Percentiles rank a stretch among this genome's conserved stretches.
These are phyloP conservation scores for Oenanthe javanica DNA, from an alignment of 140 eudicot genomes.

Conservation along the genomic window DNA sequence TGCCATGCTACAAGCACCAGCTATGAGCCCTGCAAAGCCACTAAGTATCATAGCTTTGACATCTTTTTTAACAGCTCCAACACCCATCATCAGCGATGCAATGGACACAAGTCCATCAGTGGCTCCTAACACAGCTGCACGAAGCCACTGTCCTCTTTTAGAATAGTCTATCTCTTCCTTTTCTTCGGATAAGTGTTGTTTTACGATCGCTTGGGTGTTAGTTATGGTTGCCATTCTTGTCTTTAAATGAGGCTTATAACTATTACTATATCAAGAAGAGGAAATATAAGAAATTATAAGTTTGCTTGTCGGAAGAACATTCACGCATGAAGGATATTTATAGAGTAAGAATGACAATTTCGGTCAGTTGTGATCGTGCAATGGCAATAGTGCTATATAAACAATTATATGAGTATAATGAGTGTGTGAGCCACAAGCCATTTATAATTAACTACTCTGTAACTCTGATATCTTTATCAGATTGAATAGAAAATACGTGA, in stretches of 20 bases:
- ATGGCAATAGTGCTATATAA: constrained; percentile 15
- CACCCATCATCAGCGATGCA: constrained; percentile 48
- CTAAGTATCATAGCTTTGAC: constrained; percentile 47
- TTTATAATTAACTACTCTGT: neutral
- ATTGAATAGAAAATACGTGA: neutral
- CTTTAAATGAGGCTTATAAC: neutral
- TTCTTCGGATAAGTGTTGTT: constrained; percentile 16
- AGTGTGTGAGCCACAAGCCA: constrained; percentile 22
- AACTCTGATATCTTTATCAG: neutral
- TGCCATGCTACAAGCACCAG: constrained; percentile 69
- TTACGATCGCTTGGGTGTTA: constrained; percentile 11
- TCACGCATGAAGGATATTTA: constrained; percentile 18
- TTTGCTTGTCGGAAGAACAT: constrained; percentile 16
- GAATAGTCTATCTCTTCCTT: constrained; percentile 37
- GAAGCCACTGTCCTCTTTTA: constrained; percentile 51
- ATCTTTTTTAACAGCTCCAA: constrained; percentile 45
- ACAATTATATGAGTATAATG: constrained; percentile 18
- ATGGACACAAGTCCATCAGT: constrained; percentile 45
- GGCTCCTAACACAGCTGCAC: constrained; percentile 51
- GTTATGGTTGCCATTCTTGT: constrained; percentile 27
- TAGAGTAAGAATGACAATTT: constrained; percentile 10
- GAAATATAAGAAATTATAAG: constrained; percentile 8
- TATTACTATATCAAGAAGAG: neutral
- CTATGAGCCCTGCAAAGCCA: constrained; percentile 55
- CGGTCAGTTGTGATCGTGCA: constrained; percentile 10